These are phyloP conservation scores for Serendipita indica DNA, from an alignment of 768 basidiomycete species.

Conservation along the genomic window DNA sequence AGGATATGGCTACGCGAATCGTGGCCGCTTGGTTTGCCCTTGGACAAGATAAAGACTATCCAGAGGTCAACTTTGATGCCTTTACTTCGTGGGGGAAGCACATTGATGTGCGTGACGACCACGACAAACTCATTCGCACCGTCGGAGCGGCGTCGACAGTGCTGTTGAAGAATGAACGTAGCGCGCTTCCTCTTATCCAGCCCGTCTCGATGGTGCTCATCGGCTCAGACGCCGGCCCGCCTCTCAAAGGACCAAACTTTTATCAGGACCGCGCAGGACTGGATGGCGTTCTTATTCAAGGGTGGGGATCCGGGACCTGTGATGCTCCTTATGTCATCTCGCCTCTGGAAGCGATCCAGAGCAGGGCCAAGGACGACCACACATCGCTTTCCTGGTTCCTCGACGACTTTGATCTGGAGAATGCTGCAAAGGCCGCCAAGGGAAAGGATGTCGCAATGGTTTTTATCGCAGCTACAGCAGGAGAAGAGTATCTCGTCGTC, in stretches of 20 bases:
- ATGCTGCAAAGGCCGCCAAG: conserved; percentile 34
- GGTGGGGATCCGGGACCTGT: conserved; percentile 9
- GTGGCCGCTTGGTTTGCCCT: conserved; percentile 24
- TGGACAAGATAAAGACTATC: conserved; percentile 24
- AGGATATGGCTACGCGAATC: conserved; percentile 29
- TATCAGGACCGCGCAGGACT: conserved; percentile 8
- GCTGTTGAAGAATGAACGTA: conserved; percentile 33
- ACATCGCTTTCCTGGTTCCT: conserved; percentile 54
- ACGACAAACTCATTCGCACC: conserved; percentile 26
- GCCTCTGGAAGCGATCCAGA: conserved; percentile 73
- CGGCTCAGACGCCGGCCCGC: conserved; percentile 15
- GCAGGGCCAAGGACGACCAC: conserved; percentile 48
- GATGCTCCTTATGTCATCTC: conserved; percentile 5
- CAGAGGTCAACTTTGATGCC: conserved; percentile 25
- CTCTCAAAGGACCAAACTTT: neutral
- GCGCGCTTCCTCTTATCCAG: conserved; percentile 21
- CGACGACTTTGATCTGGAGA: conserved; percentile 47
- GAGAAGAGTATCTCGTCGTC: conserved; percentile 68
- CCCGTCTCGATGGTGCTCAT: conserved; percentile 21
- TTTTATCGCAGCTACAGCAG: conserved; percentile 70
- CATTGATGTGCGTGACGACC: conserved; percentile 26
- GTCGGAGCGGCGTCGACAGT: conserved; percentile 43
- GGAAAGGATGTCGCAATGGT: conserved; percentile 57
- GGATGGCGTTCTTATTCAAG: conserved; percentile 9
- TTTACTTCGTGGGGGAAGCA: conserved; percentile 23